These are phyloP conservation scores for Chenopodium quinoa DNA, from an alignment of 148 eudicot genomes.

Conservation along the genomic window DNA sequence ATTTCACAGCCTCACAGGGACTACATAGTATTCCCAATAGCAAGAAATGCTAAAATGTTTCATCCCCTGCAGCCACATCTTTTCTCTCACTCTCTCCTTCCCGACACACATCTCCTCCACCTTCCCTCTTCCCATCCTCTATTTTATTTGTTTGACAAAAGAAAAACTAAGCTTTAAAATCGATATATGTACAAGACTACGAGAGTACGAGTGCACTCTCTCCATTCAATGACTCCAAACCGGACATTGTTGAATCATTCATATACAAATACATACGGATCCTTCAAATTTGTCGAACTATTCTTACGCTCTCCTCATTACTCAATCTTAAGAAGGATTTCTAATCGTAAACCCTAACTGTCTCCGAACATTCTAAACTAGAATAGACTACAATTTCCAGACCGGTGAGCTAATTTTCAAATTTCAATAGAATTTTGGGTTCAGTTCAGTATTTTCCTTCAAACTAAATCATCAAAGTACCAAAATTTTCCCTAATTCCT, in stretches of 20 bases:
- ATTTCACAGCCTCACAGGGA: too few species aligned
- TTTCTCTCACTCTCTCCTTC: not conserved
- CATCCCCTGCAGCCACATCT: too few species aligned
- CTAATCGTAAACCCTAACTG: not conserved
- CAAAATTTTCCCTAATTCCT: not conserved
- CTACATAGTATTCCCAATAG: too few species aligned
- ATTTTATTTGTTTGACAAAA: not conserved
- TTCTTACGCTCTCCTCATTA: too few species aligned
- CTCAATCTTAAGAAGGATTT: not conserved
- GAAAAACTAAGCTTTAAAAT: not conserved
- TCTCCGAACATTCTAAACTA: not conserved
- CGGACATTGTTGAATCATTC: not conserved
- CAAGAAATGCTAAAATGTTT: too few species aligned
- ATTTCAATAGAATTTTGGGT: too few species aligned
- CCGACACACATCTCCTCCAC: too few species aligned
- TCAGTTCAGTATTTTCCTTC: not conserved
- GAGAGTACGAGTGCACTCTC: not conserved
- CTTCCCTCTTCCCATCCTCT: not conserved
- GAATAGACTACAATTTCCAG: not conserved
- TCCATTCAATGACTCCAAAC: not conserved
- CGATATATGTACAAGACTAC: not conserved
- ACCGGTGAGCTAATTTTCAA: not conserved
- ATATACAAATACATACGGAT: not conserved
- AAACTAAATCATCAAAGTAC: not conserved
- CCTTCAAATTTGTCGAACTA: too few species aligned